phyloP scores from a whole-genome alignment of 108 stramenopile species.

The Hondaea fermentalgiana region DNA sequence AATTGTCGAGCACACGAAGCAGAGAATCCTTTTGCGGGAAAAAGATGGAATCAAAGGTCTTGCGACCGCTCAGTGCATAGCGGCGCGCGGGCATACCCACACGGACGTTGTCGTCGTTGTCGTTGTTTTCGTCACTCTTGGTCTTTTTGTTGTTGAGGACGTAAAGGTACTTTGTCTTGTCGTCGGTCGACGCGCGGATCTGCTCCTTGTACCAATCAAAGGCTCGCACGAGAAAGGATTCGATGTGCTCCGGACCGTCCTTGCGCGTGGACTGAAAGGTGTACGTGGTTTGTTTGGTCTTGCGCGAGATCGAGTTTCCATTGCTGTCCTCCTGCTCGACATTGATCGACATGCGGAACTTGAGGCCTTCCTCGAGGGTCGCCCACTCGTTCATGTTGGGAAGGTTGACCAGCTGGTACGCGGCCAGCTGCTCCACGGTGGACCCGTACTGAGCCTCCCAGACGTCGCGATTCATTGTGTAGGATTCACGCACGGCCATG shows the following conservation, averaged over 20 bases:
- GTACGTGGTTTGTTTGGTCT: constrained; percentile 14
- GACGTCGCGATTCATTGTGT: neutral
- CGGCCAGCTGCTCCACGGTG: constrained; percentile 32
- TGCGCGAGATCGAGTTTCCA: neutral
- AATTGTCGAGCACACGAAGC: constrained; percentile 45
- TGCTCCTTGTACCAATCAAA: constrained; percentile 33
- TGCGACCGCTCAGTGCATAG: constrained; percentile 59
- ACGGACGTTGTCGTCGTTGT: constrained; percentile 35
- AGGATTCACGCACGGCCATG: constrained; percentile 29
- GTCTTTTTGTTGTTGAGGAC: constrained; percentile 17
- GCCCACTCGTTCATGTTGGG: neutral
- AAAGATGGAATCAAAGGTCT: constrained; percentile 65
- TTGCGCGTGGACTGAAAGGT: constrained; percentile 14
- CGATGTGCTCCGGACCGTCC: constrained; percentile 31
- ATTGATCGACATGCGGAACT: constrained; percentile 10
- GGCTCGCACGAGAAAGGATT: constrained; percentile 25
- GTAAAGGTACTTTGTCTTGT: constrained; percentile 38
- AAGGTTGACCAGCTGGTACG: constrained; percentile 9
- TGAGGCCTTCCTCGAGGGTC: constrained; percentile 15
- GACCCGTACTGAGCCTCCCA: constrained; percentile 24
- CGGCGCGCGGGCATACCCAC: constrained; percentile 9
- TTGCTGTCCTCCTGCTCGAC: neutral
- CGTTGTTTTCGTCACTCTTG: neutral
- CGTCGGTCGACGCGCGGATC: constrained; percentile 1
- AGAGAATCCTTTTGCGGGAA: constrained; percentile 58